Conservation (phyloP, 805 yeast genomes). For the Scheffersomyces spartinae region DNA sequence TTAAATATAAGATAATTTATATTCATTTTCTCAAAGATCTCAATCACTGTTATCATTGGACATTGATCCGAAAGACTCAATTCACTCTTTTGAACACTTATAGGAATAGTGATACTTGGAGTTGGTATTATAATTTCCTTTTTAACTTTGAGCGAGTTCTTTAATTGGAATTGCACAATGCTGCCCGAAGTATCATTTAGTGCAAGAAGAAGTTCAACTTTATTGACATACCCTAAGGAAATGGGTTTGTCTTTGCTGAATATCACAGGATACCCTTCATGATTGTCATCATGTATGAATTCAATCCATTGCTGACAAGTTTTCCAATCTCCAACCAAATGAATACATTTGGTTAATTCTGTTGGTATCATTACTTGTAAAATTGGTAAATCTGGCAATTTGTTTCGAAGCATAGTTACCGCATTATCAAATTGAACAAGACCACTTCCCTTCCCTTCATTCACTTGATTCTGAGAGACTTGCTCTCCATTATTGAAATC, state of each 20-base stretch:
- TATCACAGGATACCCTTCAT: slow-evolving; percentile 32
- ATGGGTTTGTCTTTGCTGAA: slow-evolving; percentile 13
- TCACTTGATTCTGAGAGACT: slow-evolving; percentile 5
- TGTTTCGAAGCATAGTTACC: slow-evolving; percentile 15
- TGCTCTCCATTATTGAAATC: slow-evolving; percentile 14
- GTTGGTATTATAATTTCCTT: too few relatives aligned
- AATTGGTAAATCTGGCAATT: slow-evolving; percentile 21
- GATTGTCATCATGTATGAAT: slow-evolving; percentile 19
- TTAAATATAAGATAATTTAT: slow-evolving; percentile 22
- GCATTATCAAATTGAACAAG: slow-evolving; percentile 19
- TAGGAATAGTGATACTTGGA: too few relatives aligned
- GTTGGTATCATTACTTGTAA: slow-evolving; percentile 20
- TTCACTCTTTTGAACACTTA: too few relatives aligned
- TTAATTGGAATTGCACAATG: too few relatives aligned
- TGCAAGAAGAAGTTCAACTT: too few relatives aligned
- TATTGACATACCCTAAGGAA: slow-evolving; percentile 23
- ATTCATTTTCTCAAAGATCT: slow-evolving; percentile 26
- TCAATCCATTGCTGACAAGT: slow-evolving; percentile 9
- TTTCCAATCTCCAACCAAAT: slow-evolving; percentile 9
- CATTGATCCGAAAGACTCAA: too few relatives aligned
- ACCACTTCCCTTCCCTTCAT: slow-evolving; percentile 29
- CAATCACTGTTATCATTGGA: slow-evolving; percentile 20
- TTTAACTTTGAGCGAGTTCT: too few relatives aligned
- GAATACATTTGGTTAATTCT: slow-evolving; percentile 14
- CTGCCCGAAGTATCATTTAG: too few relatives aligned